Conservation (phyloP, 2,329 filamentous ascomycete genomes). For the Diplocarpon mali region DNA sequence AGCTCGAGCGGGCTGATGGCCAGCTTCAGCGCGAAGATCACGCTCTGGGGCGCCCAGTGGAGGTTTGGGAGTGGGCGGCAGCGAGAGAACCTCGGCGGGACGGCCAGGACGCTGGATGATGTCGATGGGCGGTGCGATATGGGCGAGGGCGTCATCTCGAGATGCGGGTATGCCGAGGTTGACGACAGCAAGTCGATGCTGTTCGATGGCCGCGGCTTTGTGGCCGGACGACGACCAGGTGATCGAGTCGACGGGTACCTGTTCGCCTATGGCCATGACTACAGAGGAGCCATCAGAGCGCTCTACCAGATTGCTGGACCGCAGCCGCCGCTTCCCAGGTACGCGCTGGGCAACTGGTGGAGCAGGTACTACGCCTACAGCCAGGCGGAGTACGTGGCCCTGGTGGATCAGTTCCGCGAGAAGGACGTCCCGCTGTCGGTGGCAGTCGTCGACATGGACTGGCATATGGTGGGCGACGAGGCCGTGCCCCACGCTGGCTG, state of each 20-base stretch:
- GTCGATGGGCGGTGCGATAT: constrained; percentile 40
- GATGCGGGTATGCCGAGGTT: constrained; percentile 38
- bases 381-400: constrained; percentile 41
- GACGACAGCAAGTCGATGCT: constrained; percentile 47
- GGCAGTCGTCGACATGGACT: constrained; percentile 55
- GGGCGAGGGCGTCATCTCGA: constrained; percentile 39
- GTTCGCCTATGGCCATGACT: constrained; percentile 48
- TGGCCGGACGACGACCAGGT: constrained; percentile 35
- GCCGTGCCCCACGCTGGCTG: constrained; percentile 34
- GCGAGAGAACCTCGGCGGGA: constrained; percentile 33
- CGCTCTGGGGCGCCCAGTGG: constrained; percentile 36
- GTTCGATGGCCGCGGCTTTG: constrained; percentile 41
- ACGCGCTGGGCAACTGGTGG: constrained; percentile 56
- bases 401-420: constrained; percentile 44
- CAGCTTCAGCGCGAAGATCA: constrained; percentile 15
- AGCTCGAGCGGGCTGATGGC: constrained; percentile 36
- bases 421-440: constrained; percentile 45
- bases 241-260: constrained; percentile 46
- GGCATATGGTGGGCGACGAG: constrained; percentile 43
- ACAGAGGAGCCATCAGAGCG: constrained; percentile 39
- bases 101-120: constrained; percentile 42
- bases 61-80: constrained; percentile 35
- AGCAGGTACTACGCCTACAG: constrained; percentile 49
- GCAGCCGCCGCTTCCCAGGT: constrained; percentile 45
- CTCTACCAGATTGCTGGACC: constrained; percentile 45